phyloP scores from a whole-genome alignment of 106 monocot species.

The Agapanthus africanus region DNA sequence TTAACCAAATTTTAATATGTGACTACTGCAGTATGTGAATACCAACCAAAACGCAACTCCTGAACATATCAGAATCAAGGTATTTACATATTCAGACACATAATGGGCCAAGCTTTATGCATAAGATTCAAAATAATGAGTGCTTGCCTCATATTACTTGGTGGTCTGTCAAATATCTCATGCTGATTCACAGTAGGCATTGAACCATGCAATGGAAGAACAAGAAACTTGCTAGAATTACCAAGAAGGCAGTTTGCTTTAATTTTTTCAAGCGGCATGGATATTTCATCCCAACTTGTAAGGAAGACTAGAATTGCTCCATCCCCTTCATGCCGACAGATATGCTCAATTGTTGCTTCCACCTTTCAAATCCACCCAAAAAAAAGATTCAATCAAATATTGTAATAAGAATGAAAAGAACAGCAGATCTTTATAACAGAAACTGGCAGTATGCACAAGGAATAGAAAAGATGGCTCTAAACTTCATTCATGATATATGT shows the following conservation, averaged over 20 bases:
- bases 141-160: constrained; percentile 64
- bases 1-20: background rate
- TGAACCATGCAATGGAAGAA: constrained; percentile 95
- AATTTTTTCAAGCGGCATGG: constrained; percentile 80
- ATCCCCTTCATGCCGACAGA: constrained; percentile 76
- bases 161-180: constrained; percentile 95
- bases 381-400: background rate
- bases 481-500: background rate
- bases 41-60: background rate
- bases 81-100: background rate
- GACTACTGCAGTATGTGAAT: background rate
- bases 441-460: constrained; percentile 1
- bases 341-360: constrained; percentile 81
- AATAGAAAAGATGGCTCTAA: no score
- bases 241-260: constrained; percentile 71
- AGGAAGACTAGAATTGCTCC: constrained; percentile 97
- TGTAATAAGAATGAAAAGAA: background rate
- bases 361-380: constrained; percentile 40
- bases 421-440: background rate
- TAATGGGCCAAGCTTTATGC: background rate
- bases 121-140: background rate
- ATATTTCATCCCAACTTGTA: constrained; percentile 99
- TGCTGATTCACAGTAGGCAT: constrained; percentile 97
- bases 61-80: background rate
- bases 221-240: constrained; percentile 67